phyloP scores from a whole-genome alignment of 2,329 filamentous ascomycete species.

The Colletotrichum tropicale region DNA sequence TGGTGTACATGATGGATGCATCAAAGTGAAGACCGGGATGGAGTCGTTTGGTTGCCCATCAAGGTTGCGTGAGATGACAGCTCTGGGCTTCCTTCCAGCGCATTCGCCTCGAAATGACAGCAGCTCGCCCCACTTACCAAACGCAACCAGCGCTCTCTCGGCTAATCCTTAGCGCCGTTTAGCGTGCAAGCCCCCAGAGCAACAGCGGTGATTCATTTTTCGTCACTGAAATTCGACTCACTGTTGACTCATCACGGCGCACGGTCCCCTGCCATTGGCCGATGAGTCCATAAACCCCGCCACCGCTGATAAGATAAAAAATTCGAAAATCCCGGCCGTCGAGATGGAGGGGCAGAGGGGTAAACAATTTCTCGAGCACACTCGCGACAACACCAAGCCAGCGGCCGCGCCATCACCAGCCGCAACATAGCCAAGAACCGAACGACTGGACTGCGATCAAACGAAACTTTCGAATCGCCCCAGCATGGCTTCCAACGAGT shows the following conservation, averaged over 20 bases:
- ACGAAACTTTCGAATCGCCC: neutral
- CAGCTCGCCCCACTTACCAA: neutral
- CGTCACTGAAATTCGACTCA: neutral
- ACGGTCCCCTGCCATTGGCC: neutral
- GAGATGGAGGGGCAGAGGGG: slow-evolving; percentile 11
- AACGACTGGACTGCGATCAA: neutral
- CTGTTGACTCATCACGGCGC: slow-evolving; percentile 13
- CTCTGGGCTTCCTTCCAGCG: neutral
- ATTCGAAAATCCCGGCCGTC: neutral
- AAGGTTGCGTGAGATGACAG: neutral
- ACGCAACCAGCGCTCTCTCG: neutral
- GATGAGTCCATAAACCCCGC: slow-evolving; percentile 1
- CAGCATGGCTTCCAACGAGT: slow-evolving; percentile 22
- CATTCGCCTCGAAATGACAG: neutral
- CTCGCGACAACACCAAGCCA: neutral
- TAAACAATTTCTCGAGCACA: neutral
- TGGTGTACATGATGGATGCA: neutral
- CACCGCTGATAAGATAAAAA: slow-evolving; percentile 22
- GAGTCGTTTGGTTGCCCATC: neutral
- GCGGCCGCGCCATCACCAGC: neutral
- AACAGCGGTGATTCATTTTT: neutral
- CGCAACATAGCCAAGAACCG: neutral
- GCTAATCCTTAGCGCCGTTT: neutral
- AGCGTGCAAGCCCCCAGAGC: neutral
- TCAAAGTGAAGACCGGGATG: neutral